phyloP scores from a whole-genome alignment of 768 basidiomycete species.

The Suillus paluster region DNA sequence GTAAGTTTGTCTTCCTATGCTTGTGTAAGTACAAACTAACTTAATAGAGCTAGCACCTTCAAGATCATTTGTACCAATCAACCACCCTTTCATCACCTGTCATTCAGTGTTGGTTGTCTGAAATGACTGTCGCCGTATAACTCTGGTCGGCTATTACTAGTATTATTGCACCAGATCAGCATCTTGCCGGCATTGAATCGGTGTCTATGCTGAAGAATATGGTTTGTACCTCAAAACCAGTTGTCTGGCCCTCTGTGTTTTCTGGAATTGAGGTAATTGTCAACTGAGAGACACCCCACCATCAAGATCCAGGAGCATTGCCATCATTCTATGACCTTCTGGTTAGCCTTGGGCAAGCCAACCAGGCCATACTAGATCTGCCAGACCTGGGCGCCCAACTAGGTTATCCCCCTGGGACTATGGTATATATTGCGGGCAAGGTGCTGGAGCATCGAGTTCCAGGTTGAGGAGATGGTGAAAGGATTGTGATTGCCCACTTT shows the following conservation, averaged over 20 bases:
- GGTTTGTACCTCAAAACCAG: background rate
- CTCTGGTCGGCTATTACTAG: background rate
- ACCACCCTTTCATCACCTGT: background rate
- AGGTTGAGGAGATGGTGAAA: background rate
- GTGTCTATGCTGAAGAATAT: background rate
- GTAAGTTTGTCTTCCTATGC: background rate
- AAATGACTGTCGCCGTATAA: background rate
- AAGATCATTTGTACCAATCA: background rate
- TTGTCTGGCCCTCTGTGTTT: constrained; percentile 7
- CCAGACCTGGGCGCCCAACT: constrained; percentile 2
- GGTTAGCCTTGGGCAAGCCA: constrained; percentile 3
- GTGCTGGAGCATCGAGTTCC: background rate
- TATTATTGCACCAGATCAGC: background rate
- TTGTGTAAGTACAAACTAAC: background rate
- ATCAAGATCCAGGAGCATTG: background rate
- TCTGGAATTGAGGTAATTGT: constrained; percentile 9
- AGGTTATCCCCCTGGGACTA: constrained; percentile 5
- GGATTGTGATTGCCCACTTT: background rate
- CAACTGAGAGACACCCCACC: constrained; percentile 1
- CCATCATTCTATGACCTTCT: constrained; percentile 7
- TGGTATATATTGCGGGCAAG: background rate
- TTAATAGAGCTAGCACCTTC: background rate
- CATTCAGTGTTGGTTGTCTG: background rate
- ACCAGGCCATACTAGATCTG: background rate
- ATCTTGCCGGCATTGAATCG: background rate